Base-by-base conservation (phyloP, 2,329 filamentous ascomycete species). In the Dothistroma septosporum region DNA sequence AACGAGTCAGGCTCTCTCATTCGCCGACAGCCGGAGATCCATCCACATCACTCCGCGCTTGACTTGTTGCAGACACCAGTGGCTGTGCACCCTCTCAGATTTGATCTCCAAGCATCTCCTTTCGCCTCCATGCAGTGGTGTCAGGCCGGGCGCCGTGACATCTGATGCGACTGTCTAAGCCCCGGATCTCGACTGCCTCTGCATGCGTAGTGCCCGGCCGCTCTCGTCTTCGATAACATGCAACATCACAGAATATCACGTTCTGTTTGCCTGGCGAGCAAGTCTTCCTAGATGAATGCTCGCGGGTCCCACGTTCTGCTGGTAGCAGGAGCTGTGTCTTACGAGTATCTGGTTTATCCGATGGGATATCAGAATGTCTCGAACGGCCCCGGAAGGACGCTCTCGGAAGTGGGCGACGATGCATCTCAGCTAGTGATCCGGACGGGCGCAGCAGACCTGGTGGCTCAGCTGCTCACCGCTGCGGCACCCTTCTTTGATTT, bases 381-480 rank as follows among this genome's bases (percentile, higher is more conserved):
- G 64, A 61, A 52, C 12, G 31, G 12, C 22, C 21, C 58, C 28
- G 21, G 58, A 47, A 55, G 47, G 50, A 53, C 59, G 57, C 49
- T 50, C 47, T 53, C 58, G 33, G 53, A 57, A 24, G 60, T 67
- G 28, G 60, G 57, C 24, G 57, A 62, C 33, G 63, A 63, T 56
- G 56, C 63, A 10, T 66, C 68, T 48, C 64, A 66, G 56, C 66
- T 74, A 21, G 67, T 70, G 54, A 68, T 74, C 44, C 67, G 72
- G 22, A 68, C 67, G 37, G 70, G 68, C 55, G 66, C 60, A 61
- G 72, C 72, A 52, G 68, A 69, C 57, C 64, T 74, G 31, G 69
- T 74, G 59, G 71, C 72, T 60, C 64, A 70, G 65, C 63, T 74
- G 41, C 69, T 74, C 63, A 68, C 70, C 64, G 71, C 71, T 61